phyloP scores from a whole-genome alignment of 1,284 basidiomycete species.

The Ganoderma resinaceum region DNA sequence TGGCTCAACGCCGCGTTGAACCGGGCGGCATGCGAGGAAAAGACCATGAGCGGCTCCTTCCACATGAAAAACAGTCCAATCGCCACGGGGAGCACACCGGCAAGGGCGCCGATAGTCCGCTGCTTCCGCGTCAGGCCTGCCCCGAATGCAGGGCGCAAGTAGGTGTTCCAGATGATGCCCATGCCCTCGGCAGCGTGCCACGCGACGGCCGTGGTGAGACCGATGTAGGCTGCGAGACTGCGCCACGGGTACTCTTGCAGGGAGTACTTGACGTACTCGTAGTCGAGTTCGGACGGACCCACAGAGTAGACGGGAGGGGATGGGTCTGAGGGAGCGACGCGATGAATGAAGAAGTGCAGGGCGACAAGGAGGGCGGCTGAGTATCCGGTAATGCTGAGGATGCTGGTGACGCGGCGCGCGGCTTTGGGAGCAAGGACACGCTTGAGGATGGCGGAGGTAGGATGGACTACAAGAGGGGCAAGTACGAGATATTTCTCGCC shows the following conservation, averaged over 20 bases:
- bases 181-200: slow-evolving; percentile 68
- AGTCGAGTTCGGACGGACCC: slow-evolving; percentile 75
- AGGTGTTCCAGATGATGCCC: slow-evolving; percentile 58
- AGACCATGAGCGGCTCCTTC: slow-evolving; percentile 62
- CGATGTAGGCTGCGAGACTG: slow-evolving; percentile 65
- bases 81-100: slow-evolving; percentile 53
- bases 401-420: slow-evolving; percentile 50
- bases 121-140: slow-evolving; percentile 39
- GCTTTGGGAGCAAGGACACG: slow-evolving; percentile 51
- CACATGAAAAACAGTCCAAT: slow-evolving; percentile 60
- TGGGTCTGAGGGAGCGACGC: slow-evolving; percentile 54
- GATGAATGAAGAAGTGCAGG: slow-evolving; percentile 69
- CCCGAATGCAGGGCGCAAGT: slow-evolving; percentile 39
- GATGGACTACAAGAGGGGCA: slow-evolving; percentile 64
- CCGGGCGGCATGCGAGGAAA: slow-evolving; percentile 56
- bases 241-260: slow-evolving; percentile 65
- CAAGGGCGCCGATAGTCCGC: slow-evolving; percentile 42
- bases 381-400: slow-evolving; percentile 65
- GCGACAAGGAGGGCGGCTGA: slow-evolving; percentile 60
- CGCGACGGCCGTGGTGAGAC: slow-evolving; percentile 57
- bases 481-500: slow-evolving; percentile 71
- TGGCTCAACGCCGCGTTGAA: slow-evolving; percentile 47
- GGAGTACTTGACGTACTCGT: slow-evolving; percentile 75
- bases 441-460: slow-evolving; percentile 60
- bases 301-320: slow-evolving; percentile 58